These are phyloP conservation scores for Hydrangea macrophylla DNA, from an alignment of 148 eudicot species.

Conservation along the genomic window DNA sequence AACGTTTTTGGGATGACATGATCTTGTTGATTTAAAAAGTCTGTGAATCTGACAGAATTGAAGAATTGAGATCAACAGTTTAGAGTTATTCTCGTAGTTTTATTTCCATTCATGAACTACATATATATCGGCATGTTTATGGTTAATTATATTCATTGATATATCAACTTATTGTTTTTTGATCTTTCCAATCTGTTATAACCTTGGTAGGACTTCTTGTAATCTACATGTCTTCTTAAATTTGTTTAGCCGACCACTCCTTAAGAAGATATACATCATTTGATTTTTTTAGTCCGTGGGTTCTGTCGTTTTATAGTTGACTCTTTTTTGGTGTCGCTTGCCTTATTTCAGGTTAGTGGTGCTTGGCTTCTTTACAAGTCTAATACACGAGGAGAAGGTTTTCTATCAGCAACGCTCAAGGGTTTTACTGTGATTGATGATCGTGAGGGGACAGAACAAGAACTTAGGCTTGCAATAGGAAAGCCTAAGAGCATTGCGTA, in stretches of 20 bases:
- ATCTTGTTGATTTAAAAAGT: too few relatives aligned
- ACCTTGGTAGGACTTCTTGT: not conserved
- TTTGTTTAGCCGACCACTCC: not conserved
- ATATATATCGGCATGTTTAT: too few relatives aligned
- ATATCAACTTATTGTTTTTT: too few relatives aligned
- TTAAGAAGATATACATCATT: not conserved
- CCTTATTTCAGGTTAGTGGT: slow-evolving; percentile 57
- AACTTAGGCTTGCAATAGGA: slow-evolving; percentile 82
- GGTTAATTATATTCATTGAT: too few relatives aligned
- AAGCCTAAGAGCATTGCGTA: slow-evolving; percentile 51
- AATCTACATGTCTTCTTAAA: not conserved
- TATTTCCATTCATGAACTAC: too few relatives aligned
- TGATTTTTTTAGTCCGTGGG: not conserved
- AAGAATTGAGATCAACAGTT: too few relatives aligned
- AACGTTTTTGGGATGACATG: too few relatives aligned
- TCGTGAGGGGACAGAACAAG: slow-evolving; percentile 88
- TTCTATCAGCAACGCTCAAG: slow-evolving; percentile 77
- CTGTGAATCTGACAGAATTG: too few relatives aligned
- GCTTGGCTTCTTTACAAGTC: slow-evolving; percentile 89
- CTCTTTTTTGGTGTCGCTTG: not conserved
- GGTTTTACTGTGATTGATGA: slow-evolving; percentile 84
- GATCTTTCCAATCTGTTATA: not conserved
- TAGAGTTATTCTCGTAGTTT: too few relatives aligned
- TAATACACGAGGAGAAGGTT: slow-evolving; percentile 63
- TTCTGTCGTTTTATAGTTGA: not conserved